Conservation (phyloP, 192 early-diverging fungal species). For the Mortierella claussenii region DNA sequence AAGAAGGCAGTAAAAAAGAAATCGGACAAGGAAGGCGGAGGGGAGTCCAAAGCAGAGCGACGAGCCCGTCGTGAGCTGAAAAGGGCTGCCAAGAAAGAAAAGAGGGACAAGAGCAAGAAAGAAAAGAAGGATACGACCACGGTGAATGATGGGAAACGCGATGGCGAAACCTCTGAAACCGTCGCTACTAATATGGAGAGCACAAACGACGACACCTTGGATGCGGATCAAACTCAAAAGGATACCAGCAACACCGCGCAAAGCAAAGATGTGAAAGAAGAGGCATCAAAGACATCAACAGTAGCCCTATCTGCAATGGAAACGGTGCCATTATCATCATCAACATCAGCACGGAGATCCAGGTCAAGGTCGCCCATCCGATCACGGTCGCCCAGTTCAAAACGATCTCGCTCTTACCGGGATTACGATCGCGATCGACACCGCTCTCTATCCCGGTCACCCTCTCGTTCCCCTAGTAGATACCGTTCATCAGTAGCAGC, state of each 20-base stretch:
- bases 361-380: neutral
- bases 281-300: neutral
- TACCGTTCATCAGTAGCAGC: too few species aligned
- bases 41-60: conserved; percentile 39
- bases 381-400: neutral
- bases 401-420: neutral
- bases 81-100: conserved; percentile 21
- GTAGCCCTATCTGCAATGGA: neutral
- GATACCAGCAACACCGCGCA: neutral
- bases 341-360: conserved; percentile 4
- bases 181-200: neutral
- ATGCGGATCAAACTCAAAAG: neutral
- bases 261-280: too few species aligned
- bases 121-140: neutral
- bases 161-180: neutral
- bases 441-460: conserved; percentile 3
- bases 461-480: conserved; percentile 3
- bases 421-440: neutral
- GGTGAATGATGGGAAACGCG: neutral
- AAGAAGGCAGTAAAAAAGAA: conserved; percentile 54
- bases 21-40: conserved; percentile 27
- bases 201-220: too few species aligned
- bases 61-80: conserved; percentile 36
- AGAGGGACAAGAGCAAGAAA: conserved; percentile 19
- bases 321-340: neutral